Evolutionary conservation across 345 rosid species (phyloP).

Genomic region (Moricandia moricandioides): DNA sequence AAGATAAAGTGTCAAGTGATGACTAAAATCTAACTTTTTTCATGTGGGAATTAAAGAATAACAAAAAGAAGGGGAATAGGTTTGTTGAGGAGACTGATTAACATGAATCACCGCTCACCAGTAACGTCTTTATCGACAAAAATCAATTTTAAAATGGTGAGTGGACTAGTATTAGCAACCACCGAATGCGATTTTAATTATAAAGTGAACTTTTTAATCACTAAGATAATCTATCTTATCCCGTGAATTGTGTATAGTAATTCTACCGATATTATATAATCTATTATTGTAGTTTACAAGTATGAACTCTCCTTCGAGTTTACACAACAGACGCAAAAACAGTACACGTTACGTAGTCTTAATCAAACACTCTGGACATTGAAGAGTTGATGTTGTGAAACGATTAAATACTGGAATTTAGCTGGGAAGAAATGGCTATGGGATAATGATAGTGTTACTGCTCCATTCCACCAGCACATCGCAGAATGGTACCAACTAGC

Average conservation of each 20-base stretch:
- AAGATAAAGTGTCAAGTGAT: background rate
- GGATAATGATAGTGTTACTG: background rate
- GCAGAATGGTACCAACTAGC: background rate
- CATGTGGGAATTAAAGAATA: constrained; percentile 34
- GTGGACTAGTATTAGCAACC: constrained; percentile 36
- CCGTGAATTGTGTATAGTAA: background rate
- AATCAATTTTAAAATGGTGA: constrained; percentile 18
- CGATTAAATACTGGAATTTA: too few species aligned
- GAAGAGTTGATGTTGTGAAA: background rate
- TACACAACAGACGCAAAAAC: background rate
- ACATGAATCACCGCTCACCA: constrained; percentile 38
- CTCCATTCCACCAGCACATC: background rate
- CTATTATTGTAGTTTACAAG: background rate
- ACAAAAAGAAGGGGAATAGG: constrained; percentile 27
- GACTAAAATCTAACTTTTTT: background rate
- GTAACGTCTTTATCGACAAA: constrained; percentile 34
- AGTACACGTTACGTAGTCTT: background rate
- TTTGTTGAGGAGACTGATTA: constrained; percentile 37
- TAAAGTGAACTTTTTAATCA: background rate
- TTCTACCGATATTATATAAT: background rate
- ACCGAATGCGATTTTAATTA: constrained; percentile 11
- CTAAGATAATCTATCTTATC: background rate
- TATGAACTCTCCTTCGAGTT: background rate
- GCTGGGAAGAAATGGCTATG: too few species aligned
- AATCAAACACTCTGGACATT: background rate